These are phyloP conservation scores for Fusarium coffeatum DNA, from an alignment of 2,329 filamentous ascomycete species.

Conservation along the genomic window DNA sequence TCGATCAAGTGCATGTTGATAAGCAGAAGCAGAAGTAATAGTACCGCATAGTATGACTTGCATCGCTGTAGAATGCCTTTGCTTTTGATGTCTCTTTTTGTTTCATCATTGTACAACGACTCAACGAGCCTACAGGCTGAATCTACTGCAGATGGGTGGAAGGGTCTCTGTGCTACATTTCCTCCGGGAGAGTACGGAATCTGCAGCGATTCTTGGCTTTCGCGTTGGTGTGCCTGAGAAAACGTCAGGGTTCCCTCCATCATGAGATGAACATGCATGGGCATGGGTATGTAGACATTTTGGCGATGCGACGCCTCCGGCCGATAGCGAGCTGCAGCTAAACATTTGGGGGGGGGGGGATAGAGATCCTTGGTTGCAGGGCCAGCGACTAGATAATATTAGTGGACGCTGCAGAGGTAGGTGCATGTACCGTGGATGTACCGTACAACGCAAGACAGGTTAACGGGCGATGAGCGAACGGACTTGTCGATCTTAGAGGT, in stretches of 20 bases:
- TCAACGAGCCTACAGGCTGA: background rate
- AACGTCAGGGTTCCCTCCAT: slow-evolving; percentile 18
- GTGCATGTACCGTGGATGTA: slow-evolving; percentile 15
- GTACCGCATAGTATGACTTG: background rate
- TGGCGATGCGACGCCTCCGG: slow-evolving; percentile 35
- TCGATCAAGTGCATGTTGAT: background rate
- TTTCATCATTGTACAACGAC: slow-evolving; percentile 18
- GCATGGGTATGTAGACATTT: slow-evolving; percentile 16
- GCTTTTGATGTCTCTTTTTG: slow-evolving; percentile 1
- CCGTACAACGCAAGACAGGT: background rate
- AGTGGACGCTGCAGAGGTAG: background rate
- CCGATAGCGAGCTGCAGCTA: slow-evolving; percentile 44
- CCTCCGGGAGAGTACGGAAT: slow-evolving; percentile 19
- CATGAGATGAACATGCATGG: slow-evolving; percentile 10
- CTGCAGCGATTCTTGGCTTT: slow-evolving; percentile 14
- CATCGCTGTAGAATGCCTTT: background rate
- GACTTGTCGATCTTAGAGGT: slow-evolving; percentile 34
- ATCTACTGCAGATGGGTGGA: slow-evolving; percentile 4
- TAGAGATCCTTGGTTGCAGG: background rate
- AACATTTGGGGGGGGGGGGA: slow-evolving; percentile 27
- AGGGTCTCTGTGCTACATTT: slow-evolving; percentile 15
- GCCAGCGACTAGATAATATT: background rate
- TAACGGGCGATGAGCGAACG: slow-evolving; percentile 32
- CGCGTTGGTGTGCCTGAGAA: slow-evolving; percentile 28
- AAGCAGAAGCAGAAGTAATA: slow-evolving; percentile 10